Conservation (phyloP, 2,329 filamentous ascomycete species). For the Scedosporium aurantiacum region DNA sequence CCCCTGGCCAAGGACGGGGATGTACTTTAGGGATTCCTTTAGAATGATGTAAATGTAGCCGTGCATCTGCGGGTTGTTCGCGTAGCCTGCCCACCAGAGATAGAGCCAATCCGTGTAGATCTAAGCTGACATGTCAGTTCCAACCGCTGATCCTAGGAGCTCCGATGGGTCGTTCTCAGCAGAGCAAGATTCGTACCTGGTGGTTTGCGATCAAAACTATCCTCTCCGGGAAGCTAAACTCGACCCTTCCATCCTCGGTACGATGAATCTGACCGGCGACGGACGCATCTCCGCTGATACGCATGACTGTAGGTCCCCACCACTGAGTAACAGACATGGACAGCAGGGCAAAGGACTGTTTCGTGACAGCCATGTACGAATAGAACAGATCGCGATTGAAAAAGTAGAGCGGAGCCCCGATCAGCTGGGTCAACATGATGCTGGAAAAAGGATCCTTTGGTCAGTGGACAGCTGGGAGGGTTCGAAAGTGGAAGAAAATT, state of each 20-base stretch:
- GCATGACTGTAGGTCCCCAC: slow-evolving; percentile 75
- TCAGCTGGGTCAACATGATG: slow-evolving; percentile 59
- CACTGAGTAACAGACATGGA: slow-evolving; percentile 73
- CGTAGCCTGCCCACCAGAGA: slow-evolving; percentile 89
- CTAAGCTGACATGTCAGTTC: slow-evolving; percentile 21
- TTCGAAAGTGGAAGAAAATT: not conserved
- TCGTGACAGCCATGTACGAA: slow-evolving; percentile 77
- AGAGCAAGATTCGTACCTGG: slow-evolving; percentile 37
- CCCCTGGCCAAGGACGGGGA: slow-evolving; percentile 68
- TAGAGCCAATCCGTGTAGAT: slow-evolving; percentile 90
- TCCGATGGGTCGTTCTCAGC: not conserved
- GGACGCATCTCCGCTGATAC: slow-evolving; percentile 73
- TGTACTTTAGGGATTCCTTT: slow-evolving; percentile 74
- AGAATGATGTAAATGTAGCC: slow-evolving; percentile 84
- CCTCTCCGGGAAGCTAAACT: slow-evolving; percentile 71
- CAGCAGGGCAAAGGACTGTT: slow-evolving; percentile 69
- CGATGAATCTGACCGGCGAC: slow-evolving; percentile 64
- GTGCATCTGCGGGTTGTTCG: slow-evolving; percentile 62
- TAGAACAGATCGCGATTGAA: slow-evolving; percentile 71
- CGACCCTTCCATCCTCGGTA: slow-evolving; percentile 59
- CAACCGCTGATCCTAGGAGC: slow-evolving; percentile 3
- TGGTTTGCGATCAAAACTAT: slow-evolving; percentile 81
- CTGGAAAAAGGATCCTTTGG: slow-evolving; percentile 23
- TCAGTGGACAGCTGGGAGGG: not conserved
- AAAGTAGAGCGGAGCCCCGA: slow-evolving; percentile 66